Base-by-base conservation (phyloP, 2,329 filamentous ascomycete species). In the Aspergillus aculeatinus region DNA sequence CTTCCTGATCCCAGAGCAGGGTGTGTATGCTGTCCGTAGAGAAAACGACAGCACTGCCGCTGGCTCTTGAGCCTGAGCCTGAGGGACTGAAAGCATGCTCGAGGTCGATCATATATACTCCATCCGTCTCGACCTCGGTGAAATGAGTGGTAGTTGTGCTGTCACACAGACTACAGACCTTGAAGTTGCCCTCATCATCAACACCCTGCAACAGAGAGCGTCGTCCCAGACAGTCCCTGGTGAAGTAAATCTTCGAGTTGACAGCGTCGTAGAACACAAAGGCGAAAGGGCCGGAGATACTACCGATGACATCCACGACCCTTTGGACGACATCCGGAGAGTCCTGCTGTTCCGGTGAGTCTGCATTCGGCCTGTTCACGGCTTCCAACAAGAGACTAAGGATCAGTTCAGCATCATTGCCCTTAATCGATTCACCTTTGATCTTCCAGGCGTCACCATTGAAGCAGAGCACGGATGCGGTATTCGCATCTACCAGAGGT, bases 391-490 rank as follows among this genome's bases (percentile, higher is more conserved):
- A 80, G 42, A 84, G 70, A 35, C 81, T 70, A 69, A 94, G 87
- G 19, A 98, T 80, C 6, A 80, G 77, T 68, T 89, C 83, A 3
- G 90, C 90, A 76, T 99, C 95, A 71, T 96, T 97, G 59, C 87
- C 90, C 39, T 69, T 61, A 5, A 96, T 80, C 1, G 74, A 68
- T 10, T 82, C 68, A 35, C 82, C 82, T 9, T 76, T 77, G 53
- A 96, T 82, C 59, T 84, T 88, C 95, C 95, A 99, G 1, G 92
- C 94, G 74, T 99, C 95, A 48, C 95, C 95, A 71, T 99, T 99
- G 95, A 95, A 99, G 82, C 94, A 97, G 2, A 99, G 81, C 0
- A 91, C 80, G 1, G 89, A 91, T 4, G 82, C 81, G 0, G 82
- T 83, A 0, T 67, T 63, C 2, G 71, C 42, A 65, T 89, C 84